These are phyloP conservation scores for Tetrapyrgos nigripes DNA, from an alignment of 1,284 basidiomycete species.

Conservation along the genomic window DNA sequence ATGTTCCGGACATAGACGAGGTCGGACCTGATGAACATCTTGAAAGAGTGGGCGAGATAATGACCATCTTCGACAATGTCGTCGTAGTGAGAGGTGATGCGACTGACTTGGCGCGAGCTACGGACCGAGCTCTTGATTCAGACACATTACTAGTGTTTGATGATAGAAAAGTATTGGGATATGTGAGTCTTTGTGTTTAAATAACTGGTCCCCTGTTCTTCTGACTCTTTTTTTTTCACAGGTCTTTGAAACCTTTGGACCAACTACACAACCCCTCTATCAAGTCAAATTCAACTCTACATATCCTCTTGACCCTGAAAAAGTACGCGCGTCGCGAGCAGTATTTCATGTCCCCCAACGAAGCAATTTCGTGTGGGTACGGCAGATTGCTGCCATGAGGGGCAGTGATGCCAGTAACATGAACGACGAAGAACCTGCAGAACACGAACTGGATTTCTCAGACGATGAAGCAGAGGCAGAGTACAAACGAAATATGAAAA, in stretches of 20 bases:
- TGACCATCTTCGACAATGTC: slow-evolving; percentile 66
- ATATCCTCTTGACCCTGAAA: slow-evolving; percentile 62
- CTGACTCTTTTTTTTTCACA: slow-evolving; percentile 36
- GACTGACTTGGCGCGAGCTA: slow-evolving; percentile 47
- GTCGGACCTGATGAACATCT: slow-evolving; percentile 64
- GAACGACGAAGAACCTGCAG: slow-evolving; percentile 87
- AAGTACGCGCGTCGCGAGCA: slow-evolving; percentile 57
- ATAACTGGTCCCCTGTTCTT: slow-evolving; percentile 6
- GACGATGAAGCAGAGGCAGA: slow-evolving; percentile 88
- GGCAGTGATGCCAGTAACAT: slow-evolving; percentile 94
- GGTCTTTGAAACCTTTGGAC: slow-evolving; percentile 92
- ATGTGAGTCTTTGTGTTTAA: slow-evolving; percentile 56
- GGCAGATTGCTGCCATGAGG: slow-evolving; percentile 66
- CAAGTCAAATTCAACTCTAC: slow-evolving; percentile 73
- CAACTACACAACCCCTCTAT: slow-evolving; percentile 85
- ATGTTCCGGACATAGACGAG: slow-evolving; percentile 61
- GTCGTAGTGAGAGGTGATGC: slow-evolving; percentile 73
- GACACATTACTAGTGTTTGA: slow-evolving; percentile 89
- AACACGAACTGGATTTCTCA: slow-evolving; percentile 88
- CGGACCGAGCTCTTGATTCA: slow-evolving; percentile 74
- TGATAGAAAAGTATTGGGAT: slow-evolving; percentile 83
- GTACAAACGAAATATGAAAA: slow-evolving; percentile 61
- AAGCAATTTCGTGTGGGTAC: slow-evolving; percentile 82
- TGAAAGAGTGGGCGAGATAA: slow-evolving; percentile 77
- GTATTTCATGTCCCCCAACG: slow-evolving; percentile 82